Conservation (phyloP, 768 basidiomycete species). For the Mrakia hoshinonis region DNA sequence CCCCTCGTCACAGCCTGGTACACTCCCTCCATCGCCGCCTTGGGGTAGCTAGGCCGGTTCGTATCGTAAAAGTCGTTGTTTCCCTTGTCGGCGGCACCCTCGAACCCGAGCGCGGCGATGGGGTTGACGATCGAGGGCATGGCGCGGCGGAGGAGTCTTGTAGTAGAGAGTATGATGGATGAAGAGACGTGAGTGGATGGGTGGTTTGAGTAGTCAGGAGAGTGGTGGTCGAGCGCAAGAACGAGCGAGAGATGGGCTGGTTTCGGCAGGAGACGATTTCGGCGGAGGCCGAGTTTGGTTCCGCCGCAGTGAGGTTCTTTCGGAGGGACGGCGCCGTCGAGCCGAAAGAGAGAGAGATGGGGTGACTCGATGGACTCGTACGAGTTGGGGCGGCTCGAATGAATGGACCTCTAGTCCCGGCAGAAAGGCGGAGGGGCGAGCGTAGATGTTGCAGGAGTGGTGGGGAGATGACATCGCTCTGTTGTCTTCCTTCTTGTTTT, state of each 20-base stretch:
- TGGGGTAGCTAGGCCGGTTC: not conserved
- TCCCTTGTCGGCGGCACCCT: not conserved
- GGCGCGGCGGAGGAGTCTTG: not conserved
- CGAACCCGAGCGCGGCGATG: constrained; percentile 3
- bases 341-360: not conserved
- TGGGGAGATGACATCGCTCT: too few relatives aligned
- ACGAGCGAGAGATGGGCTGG: too few relatives aligned
- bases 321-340: not conserved
- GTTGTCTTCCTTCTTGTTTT: not conserved
- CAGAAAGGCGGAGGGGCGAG: too few relatives aligned
- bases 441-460: too few relatives aligned
- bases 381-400: too few relatives aligned
- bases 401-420: too few relatives aligned
- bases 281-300: too few relatives aligned
- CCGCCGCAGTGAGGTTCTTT: not conserved
- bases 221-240: not conserved
- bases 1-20: not conserved
- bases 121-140: not conserved
- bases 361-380: too few relatives aligned
- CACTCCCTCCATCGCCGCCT: not conserved
- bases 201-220: not conserved
- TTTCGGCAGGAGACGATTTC: too few relatives aligned
- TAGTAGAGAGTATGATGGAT: too few relatives aligned
- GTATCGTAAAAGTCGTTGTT: not conserved
- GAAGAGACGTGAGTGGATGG: not conserved